Evolutionary conservation across 2,329 filamentous ascomycete species (phyloP).

Genomic region (Arthrinium phaeospermum): DNA sequence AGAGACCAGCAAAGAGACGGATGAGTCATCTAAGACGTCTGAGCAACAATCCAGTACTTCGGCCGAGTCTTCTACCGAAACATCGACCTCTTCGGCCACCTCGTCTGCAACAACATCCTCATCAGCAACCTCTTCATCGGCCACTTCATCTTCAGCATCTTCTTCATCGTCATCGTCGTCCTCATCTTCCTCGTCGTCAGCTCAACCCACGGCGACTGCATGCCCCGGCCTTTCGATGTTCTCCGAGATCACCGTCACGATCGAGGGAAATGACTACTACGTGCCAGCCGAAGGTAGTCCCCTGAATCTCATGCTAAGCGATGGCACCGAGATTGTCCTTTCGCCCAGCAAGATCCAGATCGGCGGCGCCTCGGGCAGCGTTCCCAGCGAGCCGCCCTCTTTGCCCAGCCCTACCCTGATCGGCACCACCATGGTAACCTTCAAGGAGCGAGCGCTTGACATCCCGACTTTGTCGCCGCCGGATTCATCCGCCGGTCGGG

Average conservation of each 20-base stretch:
- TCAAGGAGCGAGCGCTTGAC: background rate
- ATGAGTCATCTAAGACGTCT: no score
- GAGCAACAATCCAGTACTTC: background rate
- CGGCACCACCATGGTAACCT: background rate
- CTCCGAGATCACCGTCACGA: background rate
- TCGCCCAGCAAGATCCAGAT: background rate
- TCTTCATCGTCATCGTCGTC: background rate
- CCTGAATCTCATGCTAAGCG: background rate
- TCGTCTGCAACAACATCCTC: background rate
- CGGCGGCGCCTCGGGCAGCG: background rate
- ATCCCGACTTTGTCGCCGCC: background rate
- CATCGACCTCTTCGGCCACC: background rate
- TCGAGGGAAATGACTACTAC: slow-evolving; percentile 7
- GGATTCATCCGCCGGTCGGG: background rate
- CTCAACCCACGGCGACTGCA: background rate
- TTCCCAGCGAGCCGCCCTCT: background rate
- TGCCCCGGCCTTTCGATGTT: background rate
- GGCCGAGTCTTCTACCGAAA: background rate
- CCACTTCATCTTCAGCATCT: background rate
- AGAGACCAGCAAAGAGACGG: background rate
- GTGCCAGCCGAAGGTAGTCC: background rate
- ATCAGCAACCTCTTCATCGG: background rate
- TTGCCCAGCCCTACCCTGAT: background rate
- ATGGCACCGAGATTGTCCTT: background rate
- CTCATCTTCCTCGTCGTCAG: background rate